Percentiles rank a stretch among this genome's conserved stretches.
Conservation (phyloP, 2,329 filamentous ascomycete genomes). For the Aspergillus ochraceoroseus region DNA sequence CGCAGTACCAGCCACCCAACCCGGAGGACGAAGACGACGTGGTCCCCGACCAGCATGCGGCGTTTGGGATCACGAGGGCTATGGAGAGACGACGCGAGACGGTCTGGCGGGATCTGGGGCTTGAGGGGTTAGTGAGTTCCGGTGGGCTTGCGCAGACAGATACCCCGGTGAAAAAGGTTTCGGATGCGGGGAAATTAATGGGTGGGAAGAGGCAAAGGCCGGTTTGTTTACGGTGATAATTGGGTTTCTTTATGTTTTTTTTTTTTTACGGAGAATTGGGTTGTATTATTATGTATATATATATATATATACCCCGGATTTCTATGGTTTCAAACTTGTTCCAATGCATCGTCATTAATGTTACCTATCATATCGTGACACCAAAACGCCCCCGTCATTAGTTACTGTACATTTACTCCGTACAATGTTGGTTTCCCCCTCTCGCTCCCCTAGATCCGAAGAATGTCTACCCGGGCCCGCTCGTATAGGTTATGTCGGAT, state of each 20-base stretch:
- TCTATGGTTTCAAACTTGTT: background rate
- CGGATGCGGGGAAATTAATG: conserved; percentile 34
- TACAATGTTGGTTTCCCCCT: too few relatives aligned
- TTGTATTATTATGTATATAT: conserved; percentile 7
- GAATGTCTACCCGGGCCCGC: conserved; percentile 79
- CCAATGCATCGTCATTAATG: conserved; percentile 20
- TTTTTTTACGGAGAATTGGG: background rate
- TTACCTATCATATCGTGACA: conserved; percentile 16
- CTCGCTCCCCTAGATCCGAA: conserved; percentile 74
- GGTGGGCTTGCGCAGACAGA: conserved; percentile 20
- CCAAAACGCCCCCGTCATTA: conserved; percentile 10
- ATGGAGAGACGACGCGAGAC: conserved; percentile 53
- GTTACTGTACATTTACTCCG: too few relatives aligned
- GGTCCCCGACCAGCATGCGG: conserved; percentile 62
- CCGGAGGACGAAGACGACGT: conserved; percentile 65
- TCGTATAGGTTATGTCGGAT: conserved; percentile 74
- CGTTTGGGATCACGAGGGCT: conserved; percentile 61
- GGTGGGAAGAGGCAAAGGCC: conserved; percentile 37
- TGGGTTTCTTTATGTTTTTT: background rate
- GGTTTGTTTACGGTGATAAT: conserved; percentile 34
- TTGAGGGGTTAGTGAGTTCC: conserved; percentile 23
- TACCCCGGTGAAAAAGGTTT: conserved; percentile 22
- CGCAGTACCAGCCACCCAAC: conserved; percentile 59
- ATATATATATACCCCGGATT: conserved; percentile 11
- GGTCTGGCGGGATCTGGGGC: conserved; percentile 54